Evolutionary conservation across 768 basidiomycete genomes (phyloP).

Genomic region (Steccherinum ochraceum): DNA sequence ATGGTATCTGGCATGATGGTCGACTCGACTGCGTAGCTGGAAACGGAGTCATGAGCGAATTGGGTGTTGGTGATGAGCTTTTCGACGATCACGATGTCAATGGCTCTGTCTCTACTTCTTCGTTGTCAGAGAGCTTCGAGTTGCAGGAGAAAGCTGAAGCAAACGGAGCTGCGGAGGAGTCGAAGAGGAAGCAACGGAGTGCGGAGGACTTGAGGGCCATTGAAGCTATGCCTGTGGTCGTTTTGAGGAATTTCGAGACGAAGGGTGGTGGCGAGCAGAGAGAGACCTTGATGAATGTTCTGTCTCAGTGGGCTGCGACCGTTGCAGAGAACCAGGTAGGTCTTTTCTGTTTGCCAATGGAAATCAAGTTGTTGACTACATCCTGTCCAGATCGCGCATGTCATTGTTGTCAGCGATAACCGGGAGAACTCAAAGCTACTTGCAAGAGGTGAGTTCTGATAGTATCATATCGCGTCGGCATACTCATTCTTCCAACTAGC

Average conservation of each 20-base stretch:
- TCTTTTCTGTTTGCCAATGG: neutral
- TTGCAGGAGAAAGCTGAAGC: conserved; percentile 5
- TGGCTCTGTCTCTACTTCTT: neutral
- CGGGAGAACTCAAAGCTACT: conserved; percentile 82
- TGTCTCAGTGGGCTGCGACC: conserved; percentile 81
- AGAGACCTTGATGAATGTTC: conserved; percentile 66
- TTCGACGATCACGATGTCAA: conserved; percentile 25
- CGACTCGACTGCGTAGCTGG: conserved; percentile 81
- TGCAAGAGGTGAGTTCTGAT: conserved; percentile 52
- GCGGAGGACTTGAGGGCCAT: conserved; percentile 45
- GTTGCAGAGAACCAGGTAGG: conserved; percentile 75
- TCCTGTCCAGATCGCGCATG: conserved; percentile 75
- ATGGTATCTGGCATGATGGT: conserved; percentile 83
- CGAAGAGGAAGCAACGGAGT: conserved; percentile 22
- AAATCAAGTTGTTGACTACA: neutral
- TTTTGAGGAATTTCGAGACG: conserved; percentile 73
- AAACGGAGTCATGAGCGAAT: conserved; percentile 79
- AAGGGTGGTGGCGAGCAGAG: conserved; percentile 45
- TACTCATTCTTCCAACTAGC: conserved; percentile 34
- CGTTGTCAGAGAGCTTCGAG: neutral
- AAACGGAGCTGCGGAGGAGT: conserved; percentile 17
- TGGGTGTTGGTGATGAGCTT: conserved; percentile 76
- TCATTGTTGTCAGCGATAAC: conserved; percentile 86
- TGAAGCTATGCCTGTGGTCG: conserved; percentile 72
- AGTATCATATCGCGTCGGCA: no score